These are phyloP conservation scores for Pestalotiopsis fici DNA, from an alignment of 2,329 filamentous ascomycete species.

Conservation along the genomic window DNA sequence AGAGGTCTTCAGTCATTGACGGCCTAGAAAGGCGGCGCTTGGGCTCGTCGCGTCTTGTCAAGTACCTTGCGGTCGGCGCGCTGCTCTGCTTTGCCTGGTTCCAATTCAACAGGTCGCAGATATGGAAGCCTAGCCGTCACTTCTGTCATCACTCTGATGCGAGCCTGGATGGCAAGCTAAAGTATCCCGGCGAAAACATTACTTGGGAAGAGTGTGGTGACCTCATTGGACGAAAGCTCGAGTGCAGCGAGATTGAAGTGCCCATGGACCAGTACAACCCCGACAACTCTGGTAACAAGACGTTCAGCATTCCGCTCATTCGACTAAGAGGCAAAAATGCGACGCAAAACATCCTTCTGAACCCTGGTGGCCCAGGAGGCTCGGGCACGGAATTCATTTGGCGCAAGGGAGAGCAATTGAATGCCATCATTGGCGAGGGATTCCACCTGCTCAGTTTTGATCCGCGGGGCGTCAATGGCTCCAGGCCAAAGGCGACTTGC, in stretches of 20 bases:
- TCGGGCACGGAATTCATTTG: slow-evolving; percentile 37
- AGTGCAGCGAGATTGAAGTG: slow-evolving; percentile 44
- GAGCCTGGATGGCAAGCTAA: slow-evolving; percentile 1
- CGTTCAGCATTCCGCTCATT: slow-evolving; percentile 44
- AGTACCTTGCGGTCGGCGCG: not conserved
- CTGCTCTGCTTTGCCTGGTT: slow-evolving; percentile 1
- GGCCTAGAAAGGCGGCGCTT: no score
- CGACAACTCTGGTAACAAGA: slow-evolving; percentile 31
- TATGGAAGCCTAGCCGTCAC: not conserved
- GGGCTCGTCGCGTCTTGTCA: not conserved
- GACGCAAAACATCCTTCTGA: slow-evolving; percentile 44
- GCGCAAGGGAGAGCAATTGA: slow-evolving; percentile 30
- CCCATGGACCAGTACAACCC: slow-evolving; percentile 47
- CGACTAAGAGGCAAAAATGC: slow-evolving; percentile 44
- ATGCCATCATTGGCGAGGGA: slow-evolving; percentile 30
- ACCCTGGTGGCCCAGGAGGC: slow-evolving; percentile 44
- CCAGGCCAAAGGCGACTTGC: slow-evolving; percentile 38
- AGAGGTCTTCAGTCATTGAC: not conserved
- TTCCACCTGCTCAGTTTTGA: slow-evolving; percentile 46
- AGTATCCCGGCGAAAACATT: slow-evolving; percentile 36
- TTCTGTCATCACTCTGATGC: not conserved
- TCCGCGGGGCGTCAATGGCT: slow-evolving; percentile 41
- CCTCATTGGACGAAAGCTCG: slow-evolving; percentile 35
- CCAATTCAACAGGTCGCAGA: not conserved
- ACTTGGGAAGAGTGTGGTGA: slow-evolving; percentile 40